phyloP scores from a whole-genome alignment of 2,329 filamentous ascomycete species.

The Fusarium sp. region DNA sequence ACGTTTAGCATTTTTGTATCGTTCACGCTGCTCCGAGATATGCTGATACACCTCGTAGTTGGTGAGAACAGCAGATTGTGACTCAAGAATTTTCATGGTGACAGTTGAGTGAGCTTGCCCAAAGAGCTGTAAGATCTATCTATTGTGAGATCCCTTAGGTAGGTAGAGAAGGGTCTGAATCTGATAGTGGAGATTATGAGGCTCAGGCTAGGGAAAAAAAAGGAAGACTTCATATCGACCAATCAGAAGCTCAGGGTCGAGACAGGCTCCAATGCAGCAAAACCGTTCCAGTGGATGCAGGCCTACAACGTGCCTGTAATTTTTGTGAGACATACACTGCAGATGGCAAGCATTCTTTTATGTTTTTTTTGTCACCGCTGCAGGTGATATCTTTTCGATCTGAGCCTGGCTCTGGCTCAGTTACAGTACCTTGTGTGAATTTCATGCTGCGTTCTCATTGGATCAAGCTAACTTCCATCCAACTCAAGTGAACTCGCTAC shows the following conservation, averaged over 20 bases:
- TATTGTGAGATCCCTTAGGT: conserved; percentile 1
- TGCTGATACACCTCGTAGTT: conserved; percentile 81
- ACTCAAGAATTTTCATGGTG: conserved; percentile 77
- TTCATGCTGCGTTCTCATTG: conserved; percentile 1
- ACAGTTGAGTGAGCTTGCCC: not conserved
- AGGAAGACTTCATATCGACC: not conserved
- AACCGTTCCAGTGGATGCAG: not conserved
- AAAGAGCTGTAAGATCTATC: not conserved
- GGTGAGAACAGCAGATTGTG: conserved; percentile 76
- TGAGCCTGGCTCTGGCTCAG: not conserved
- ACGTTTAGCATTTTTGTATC: conserved; percentile 65
- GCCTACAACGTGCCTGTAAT: conserved; percentile 6
- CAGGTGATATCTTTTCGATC: not conserved
- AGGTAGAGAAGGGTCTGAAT: conserved; percentile 29
- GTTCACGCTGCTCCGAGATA: conserved; percentile 67
- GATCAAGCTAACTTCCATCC: not conserved
- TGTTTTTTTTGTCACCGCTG: not conserved
- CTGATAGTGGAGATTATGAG: conserved; percentile 34
- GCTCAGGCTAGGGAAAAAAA: conserved; percentile 17
- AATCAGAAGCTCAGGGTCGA: conserved; percentile 13
- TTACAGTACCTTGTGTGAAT: conserved; percentile 29
- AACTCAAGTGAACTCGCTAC: not conserved
- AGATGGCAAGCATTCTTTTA: conserved; percentile 1
- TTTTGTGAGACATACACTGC: conserved; percentile 1
- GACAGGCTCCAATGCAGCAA: conserved; percentile 5